A percentile compares a stretch with the other conserved stretches of the same genome.
These are phyloP conservation scores for Dictyostelium citrinum DNA, from an alignment of 78 protist genomes.

Conservation along the genomic window DNA sequence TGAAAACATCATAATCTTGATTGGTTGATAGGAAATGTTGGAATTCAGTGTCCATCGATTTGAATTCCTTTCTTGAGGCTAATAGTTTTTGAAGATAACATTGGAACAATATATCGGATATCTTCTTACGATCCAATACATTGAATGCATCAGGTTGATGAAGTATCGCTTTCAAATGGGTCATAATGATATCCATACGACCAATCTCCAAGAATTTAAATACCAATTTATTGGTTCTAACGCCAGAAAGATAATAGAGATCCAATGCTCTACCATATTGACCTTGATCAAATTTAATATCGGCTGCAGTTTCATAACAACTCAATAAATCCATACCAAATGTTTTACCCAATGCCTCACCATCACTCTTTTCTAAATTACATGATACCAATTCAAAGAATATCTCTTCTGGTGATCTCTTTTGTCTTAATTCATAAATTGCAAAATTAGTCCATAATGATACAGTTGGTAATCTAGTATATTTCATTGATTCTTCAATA, in stretches of 20 bases:
- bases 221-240: constrained; percentile 71
- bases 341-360: constrained; percentile 82
- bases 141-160: constrained; percentile 77
- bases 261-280: constrained; percentile 81
- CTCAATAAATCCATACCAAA: constrained; percentile 75
- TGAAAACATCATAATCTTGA: constrained; percentile 39
- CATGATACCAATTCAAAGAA: constrained; percentile 68
- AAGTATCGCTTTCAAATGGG: constrained; percentile 67
- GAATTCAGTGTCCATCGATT: constrained; percentile 60
- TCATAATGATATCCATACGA: constrained; percentile 81
- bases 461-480: constrained; percentile 22
- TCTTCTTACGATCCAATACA: constrained; percentile 36
- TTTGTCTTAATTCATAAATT: constrained; percentile 72
- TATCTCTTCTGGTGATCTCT: constrained; percentile 78
- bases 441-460: constrained; percentile 63
- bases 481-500: neutral
- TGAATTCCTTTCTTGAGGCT: constrained; percentile 36
- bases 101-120: constrained; percentile 63
- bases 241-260: constrained; percentile 73
- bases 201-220: constrained; percentile 77
- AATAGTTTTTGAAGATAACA: constrained; percentile 67
- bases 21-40: constrained; percentile 56
- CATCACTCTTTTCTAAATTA: constrained; percentile 76
- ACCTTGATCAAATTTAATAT: constrained; percentile 62
- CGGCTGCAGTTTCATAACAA: constrained; percentile 82